These are phyloP conservation scores for Linaria vulgaris DNA, from an alignment of 257 asterid genomes.

Conservation along the genomic window DNA sequence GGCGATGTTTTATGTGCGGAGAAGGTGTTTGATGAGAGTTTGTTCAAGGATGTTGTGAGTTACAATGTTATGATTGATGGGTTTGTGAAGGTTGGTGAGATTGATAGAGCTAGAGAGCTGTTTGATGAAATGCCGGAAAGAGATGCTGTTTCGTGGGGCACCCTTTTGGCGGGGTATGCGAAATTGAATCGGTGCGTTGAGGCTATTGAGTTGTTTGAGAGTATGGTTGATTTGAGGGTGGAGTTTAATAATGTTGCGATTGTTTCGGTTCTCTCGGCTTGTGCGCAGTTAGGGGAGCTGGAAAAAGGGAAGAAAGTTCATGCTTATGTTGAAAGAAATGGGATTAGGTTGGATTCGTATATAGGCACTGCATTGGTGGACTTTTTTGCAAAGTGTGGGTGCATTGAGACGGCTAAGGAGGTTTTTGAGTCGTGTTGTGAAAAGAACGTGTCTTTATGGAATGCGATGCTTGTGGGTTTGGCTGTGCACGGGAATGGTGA, in stretches of 20 bases:
- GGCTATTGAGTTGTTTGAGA: constrained; percentile 59
- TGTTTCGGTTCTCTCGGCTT: constrained; percentile 75
- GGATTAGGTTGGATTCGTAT: constrained; percentile 48
- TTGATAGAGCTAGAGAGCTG: constrained; percentile 50
- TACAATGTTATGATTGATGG: constrained; percentile 73
- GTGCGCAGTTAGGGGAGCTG: constrained; percentile 73
- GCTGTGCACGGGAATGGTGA: constrained; percentile 71
- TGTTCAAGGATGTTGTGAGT: constrained; percentile 59
- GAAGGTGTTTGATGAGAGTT: constrained; percentile 55
- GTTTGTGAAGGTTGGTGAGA: constrained; percentile 62
- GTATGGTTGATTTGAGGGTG: constrained; percentile 39
- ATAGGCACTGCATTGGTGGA: constrained; percentile 79
- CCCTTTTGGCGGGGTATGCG: constrained; percentile 77
- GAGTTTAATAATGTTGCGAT: constrained; percentile 54
- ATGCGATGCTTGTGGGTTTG: constrained; percentile 79
- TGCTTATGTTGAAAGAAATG: constrained; percentile 31
- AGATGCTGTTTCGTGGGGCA: constrained; percentile 74
- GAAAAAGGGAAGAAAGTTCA: constrained; percentile 64
- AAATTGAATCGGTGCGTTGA: constrained; percentile 46
- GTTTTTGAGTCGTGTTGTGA: constrained; percentile 39
- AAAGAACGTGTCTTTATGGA: constrained; percentile 65
- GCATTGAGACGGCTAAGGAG: constrained; percentile 53
- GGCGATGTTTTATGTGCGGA: constrained; percentile 41
- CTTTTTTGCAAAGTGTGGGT: constrained; percentile 77
- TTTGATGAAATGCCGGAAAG: constrained; percentile 66